A percentile compares a stretch with the other conserved stretches of the same genome.
Conservation (phyloP, 2,329 filamentous ascomycete genomes). For the Pseudofabraea citricarpa region DNA sequence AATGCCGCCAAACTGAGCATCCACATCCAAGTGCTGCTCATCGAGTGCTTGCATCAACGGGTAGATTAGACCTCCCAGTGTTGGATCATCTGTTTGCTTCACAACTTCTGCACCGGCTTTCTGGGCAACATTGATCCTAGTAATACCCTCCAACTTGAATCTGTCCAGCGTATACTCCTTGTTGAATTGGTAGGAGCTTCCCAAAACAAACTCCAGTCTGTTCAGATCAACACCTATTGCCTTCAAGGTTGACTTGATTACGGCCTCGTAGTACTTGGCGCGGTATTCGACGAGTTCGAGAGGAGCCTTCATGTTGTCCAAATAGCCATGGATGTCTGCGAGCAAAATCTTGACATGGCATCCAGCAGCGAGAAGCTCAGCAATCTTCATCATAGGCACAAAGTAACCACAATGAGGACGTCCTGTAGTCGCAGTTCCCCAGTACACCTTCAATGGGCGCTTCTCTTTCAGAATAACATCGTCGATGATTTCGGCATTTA, state of each 20-base stretch:
- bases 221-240: conserved; percentile 64
- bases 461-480: conserved; percentile 64
- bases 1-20: conserved; percentile 81
- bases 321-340: conserved; percentile 67
- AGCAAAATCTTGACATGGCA: conserved; percentile 73
- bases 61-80: conserved; percentile 72
- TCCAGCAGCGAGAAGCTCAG: conserved; percentile 78
- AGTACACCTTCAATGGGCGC: conserved; percentile 75
- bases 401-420: conserved; percentile 87
- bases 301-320: conserved; percentile 81
- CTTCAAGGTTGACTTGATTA: conserved; percentile 76
- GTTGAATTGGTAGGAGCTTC: conserved; percentile 74
- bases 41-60: conserved; percentile 87
- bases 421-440: conserved; percentile 72
- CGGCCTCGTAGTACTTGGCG: conserved; percentile 75
- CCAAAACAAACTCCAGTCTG: conserved; percentile 77
- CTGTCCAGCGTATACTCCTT: conserved; percentile 82
- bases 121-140: conserved; percentile 50
- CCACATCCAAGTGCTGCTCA: conserved; percentile 82
- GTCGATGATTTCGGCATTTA: conserved; percentile 81
- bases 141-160: conserved; percentile 57
- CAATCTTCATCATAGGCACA: conserved; percentile 76
- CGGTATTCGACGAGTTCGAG: conserved; percentile 81
- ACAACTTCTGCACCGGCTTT: conserved; percentile 92
- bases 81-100: conserved; percentile 79